Percentiles rank a stretch among this genome's conserved stretches.
phyloP scores from a whole-genome alignment of 257 asterid genomes.

The Penstemon barbatus region DNA sequence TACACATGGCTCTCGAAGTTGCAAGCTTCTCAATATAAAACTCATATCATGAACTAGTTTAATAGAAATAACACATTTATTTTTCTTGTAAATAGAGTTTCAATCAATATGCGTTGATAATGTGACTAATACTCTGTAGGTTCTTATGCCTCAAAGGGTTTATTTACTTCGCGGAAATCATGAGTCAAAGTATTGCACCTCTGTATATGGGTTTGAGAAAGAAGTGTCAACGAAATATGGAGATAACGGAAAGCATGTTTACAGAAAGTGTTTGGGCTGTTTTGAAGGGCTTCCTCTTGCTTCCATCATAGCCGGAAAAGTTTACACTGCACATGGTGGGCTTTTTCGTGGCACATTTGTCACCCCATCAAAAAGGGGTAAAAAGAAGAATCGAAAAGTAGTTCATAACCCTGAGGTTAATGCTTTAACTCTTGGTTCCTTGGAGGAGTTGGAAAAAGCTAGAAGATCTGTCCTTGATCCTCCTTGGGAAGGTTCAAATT shows the following conservation, averaged over 20 bases:
- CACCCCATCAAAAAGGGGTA: conserved; percentile 77
- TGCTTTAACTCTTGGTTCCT: conserved; percentile 71
- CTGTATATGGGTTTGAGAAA: conserved; percentile 95
- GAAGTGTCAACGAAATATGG: conserved; percentile 84
- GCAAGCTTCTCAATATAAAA: neutral
- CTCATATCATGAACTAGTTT: conserved; percentile 13
- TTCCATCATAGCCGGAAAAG: conserved; percentile 74
- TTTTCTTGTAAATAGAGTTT: neutral
- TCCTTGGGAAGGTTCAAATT: conserved; percentile 93
- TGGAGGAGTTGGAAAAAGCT: conserved; percentile 88
- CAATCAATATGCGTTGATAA: conserved; percentile 18
- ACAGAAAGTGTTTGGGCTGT: conserved; percentile 93
- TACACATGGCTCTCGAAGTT: too few species aligned
- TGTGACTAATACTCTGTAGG: conserved; percentile 43
- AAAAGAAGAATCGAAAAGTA: conserved; percentile 77
- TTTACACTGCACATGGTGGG: conserved; percentile 98
- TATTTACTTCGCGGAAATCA: conserved; percentile 95
- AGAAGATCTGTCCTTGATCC: conserved; percentile 98
- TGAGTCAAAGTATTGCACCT: conserved; percentile 94
- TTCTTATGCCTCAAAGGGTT: conserved; percentile 80
- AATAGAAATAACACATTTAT: neutral
- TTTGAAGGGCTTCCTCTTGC: conserved; percentile 99
- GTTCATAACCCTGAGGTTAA: conserved; percentile 48
- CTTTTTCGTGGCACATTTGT: conserved; percentile 71
- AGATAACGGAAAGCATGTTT: conserved; percentile 86